Conservation (phyloP, 495 filamentous ascomycete species). For the Bacidia gigantensis region DNA sequence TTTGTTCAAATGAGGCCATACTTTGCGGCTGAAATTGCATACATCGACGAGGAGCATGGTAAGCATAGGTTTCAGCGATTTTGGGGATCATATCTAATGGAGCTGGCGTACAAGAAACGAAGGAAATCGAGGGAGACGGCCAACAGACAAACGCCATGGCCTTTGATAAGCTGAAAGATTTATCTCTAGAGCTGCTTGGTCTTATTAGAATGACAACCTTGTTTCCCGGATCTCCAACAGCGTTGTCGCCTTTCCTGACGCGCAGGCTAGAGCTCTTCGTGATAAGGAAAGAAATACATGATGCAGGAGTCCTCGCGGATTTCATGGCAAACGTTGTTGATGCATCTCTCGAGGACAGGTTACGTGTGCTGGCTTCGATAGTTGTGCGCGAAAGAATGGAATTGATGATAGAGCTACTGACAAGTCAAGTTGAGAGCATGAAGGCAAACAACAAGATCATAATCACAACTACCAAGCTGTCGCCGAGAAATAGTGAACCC, state of each 20-base stretch:
- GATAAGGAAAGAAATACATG: slow-evolving; percentile 53
- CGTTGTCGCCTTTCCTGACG: slow-evolving; percentile 68
- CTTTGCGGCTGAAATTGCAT: slow-evolving; percentile 63
- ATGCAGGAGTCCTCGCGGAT: slow-evolving; percentile 83
- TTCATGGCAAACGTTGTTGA: slow-evolving; percentile 90
- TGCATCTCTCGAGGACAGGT: slow-evolving; percentile 72
- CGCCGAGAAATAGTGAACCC: slow-evolving; percentile 40
- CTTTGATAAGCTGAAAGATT: slow-evolving; percentile 66
- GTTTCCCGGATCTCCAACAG: slow-evolving; percentile 45
- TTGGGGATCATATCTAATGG: slow-evolving; percentile 14
- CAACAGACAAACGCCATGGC: slow-evolving; percentile 12
- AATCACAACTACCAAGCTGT: slow-evolving; percentile 47
- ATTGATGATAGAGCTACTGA: slow-evolving; percentile 66
- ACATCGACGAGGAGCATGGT: slow-evolving; percentile 47
- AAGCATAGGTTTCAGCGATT: not conserved
- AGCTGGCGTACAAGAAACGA: slow-evolving; percentile 43
- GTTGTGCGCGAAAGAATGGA: slow-evolving; percentile 65
- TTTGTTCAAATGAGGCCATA: slow-evolving; percentile 67
- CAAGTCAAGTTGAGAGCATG: slow-evolving; percentile 61
- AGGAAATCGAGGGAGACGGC: slow-evolving; percentile 11
- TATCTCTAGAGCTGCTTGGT: slow-evolving; percentile 69
- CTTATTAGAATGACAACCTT: slow-evolving; percentile 66
- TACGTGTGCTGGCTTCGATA: slow-evolving; percentile 64
- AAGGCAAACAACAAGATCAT: slow-evolving; percentile 73
- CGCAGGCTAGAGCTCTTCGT: slow-evolving; percentile 78